Evolutionary conservation across 768 basidiomycete species (phyloP).

Genomic region (Mycena crocata): DNA sequence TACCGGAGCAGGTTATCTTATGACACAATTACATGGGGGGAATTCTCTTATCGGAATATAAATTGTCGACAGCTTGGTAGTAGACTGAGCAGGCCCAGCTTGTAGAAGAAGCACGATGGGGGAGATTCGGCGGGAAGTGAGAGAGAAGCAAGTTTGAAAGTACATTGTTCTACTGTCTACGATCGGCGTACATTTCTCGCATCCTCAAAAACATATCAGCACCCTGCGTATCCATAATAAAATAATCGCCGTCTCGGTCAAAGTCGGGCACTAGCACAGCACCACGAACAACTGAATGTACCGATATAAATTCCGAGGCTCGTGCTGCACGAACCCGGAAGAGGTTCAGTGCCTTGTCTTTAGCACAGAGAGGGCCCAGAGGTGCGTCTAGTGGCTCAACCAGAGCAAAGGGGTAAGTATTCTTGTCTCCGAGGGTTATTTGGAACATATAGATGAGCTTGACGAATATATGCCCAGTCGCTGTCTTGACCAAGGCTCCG

Average conservation of each 20-base stretch:
- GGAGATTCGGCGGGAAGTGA: no score
- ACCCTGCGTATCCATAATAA: not conserved
- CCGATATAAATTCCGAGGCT: constrained; percentile 30
- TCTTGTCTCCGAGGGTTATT: constrained; percentile 14
- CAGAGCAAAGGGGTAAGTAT: constrained; percentile 27
- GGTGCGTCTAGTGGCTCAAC: constrained; percentile 34
- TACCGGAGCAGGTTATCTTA: no score
- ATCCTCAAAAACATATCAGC: not conserved
- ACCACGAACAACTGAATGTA: constrained; percentile 6
- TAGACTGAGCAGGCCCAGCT: no score
- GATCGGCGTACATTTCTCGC: not conserved
- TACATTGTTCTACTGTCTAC: not conserved
- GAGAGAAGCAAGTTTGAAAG: no score
- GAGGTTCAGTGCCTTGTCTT: not conserved
- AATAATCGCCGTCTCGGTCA: not conserved
- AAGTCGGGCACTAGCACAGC: not conserved
- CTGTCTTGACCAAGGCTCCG: constrained; percentile 32
- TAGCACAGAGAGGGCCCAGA: not conserved
- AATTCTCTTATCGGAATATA: no score
- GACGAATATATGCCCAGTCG: constrained; percentile 27
- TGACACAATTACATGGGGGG: no score
- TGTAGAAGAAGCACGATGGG: no score
- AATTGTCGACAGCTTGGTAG: no score
- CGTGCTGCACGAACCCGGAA: constrained; percentile 12
- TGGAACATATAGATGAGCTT: constrained; percentile 34